Evolutionary conservation across 2,329 filamentous ascomycete species (phyloP).

Genomic region (Colletotrichum camelliae): DNA sequence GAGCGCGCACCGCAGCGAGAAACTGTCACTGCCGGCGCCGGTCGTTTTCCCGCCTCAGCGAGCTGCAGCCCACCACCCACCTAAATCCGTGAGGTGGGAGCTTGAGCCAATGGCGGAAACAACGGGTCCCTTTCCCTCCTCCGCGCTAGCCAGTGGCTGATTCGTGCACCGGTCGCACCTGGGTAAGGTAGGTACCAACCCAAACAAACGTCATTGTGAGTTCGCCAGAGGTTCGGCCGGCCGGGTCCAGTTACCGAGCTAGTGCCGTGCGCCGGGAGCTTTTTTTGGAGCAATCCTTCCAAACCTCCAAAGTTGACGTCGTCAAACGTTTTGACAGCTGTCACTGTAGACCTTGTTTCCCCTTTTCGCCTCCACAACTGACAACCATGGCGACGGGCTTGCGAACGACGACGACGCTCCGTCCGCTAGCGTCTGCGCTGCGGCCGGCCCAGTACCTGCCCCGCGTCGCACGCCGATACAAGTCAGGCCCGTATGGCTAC

Average conservation of each 20-base stretch:
- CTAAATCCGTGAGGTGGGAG: neutral
- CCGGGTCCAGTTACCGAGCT: slow-evolving; percentile 19
- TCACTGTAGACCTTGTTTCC: neutral
- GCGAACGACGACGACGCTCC: slow-evolving; percentile 8
- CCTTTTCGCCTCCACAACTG: neutral
- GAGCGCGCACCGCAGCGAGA: neutral
- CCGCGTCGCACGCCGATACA: slow-evolving; percentile 43
- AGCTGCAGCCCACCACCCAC: neutral
- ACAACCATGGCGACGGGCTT: slow-evolving; percentile 8
- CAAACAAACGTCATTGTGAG: slow-evolving; percentile 16
- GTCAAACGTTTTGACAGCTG: neutral
- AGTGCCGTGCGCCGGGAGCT: slow-evolving; percentile 1
- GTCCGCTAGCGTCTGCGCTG: slow-evolving; percentile 16
- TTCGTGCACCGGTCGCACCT: neutral
- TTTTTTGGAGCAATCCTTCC: neutral
- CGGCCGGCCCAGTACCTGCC: slow-evolving; percentile 7
- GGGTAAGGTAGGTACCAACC: neutral
- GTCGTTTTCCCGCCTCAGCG: neutral
- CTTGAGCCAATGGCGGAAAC: slow-evolving; percentile 16
- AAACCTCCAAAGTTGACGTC: neutral
- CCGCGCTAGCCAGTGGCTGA: neutral
- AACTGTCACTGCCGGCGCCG: neutral
- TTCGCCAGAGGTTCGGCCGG: slow-evolving; percentile 1
- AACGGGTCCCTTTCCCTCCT: neutral
- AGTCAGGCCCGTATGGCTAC: slow-evolving; percentile 76